Base-by-base conservation (phyloP, 2,329 filamentous ascomycete genomes). In the Dothideomycetes sp. region DNA sequence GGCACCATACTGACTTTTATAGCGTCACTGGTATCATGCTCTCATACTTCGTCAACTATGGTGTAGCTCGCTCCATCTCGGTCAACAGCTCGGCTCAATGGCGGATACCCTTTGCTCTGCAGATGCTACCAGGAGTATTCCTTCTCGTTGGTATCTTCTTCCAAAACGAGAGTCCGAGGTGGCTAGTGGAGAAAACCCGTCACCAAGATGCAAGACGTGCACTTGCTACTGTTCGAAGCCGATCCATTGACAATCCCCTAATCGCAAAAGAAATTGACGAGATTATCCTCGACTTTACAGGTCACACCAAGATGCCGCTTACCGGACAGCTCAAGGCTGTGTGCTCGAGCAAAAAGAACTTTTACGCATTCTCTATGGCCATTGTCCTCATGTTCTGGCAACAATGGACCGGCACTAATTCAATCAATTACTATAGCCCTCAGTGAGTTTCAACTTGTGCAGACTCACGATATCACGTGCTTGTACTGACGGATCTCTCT, bases 1-100 rank as follows among this genome's bases (percentile, higher is more conserved):
- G n/a, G 22, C 11, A 8, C 19, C 9, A 18, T 2, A 29, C 3
- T 7, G n/a, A 12, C n/a, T 25, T 12, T 25, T 3, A 49, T 51
- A 65, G 63, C 47, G 63, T 66, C 16, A 64, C 62, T 1, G 64
- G 64, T 10, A 70, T 69, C 16, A 70, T 67, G 36, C 53, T 71
- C 13, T 64, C 64, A 24, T 72, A 71, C 57, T 73, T 70, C 56
- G 62, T 73, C 40, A 69, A 72, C 52, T 73, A 71, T 46, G 69
- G 69, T 24, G 68, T 71, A 32, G 54, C 61, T 15, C 55, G 64
- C 18, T 61, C 65, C 34, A 63, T 72, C 38, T 59, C 56, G n/a
- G 44, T 53, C 9, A 54, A 61, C 4, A 60, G 62, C 25, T 63
- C 67, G 2, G 62, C 59, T n/a, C 71, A 73, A 53, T 74, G 70